Evolutionary conservation across 495 filamentous ascomycete species (phyloP), one percentile per base, ranked within the genome.

Genomic region (Xylaria cubensis): DNA sequence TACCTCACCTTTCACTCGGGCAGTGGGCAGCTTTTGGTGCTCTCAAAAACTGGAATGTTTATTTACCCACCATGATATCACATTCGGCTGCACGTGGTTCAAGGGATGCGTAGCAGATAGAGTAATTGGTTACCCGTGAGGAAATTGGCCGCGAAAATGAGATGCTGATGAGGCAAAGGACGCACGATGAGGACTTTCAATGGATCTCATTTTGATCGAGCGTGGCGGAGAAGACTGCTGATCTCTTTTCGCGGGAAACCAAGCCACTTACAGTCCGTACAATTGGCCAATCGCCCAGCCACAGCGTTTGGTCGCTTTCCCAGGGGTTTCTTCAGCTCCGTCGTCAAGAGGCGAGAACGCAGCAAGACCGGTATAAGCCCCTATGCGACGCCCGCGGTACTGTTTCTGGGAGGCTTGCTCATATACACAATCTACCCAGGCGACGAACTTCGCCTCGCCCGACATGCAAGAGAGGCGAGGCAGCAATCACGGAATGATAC

Each of bases 381-480:
- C 71, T 68, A 69, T 68, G 65, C 71, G 44, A 51, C 56, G 39
- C 71, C 75, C 42, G 74, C 76, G 65, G 77, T 78, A 71, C 73
- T 80, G 34, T 39, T 75, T 72, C 68, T 82, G 65, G 76, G 81
- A 79, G 78, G 74, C 46, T 76, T 82, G 75, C 79, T 86, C 78
- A 75, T 81, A 56, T 80, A 80, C 73, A 80, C 78, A 70, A 79
- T 86, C 59, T 83, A 80, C 76, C 83, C 82, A 76, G 77, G 76
- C 77, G 80, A 83, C 79, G 77, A 80, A 73, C 64, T 79, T 36
- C 81, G 79, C 74, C 76, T 64, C 53, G 73, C 74, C 26, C 72
- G 71, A 7, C 63, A 53, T 67, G 62, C 41, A 15, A 63, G 55
- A 7, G 70, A 74, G 58, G 50, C 64, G 4, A 69, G 65, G 72